Conservation (phyloP, 768 basidiomycete genomes). For the Lactifluus piperatus region DNA sequence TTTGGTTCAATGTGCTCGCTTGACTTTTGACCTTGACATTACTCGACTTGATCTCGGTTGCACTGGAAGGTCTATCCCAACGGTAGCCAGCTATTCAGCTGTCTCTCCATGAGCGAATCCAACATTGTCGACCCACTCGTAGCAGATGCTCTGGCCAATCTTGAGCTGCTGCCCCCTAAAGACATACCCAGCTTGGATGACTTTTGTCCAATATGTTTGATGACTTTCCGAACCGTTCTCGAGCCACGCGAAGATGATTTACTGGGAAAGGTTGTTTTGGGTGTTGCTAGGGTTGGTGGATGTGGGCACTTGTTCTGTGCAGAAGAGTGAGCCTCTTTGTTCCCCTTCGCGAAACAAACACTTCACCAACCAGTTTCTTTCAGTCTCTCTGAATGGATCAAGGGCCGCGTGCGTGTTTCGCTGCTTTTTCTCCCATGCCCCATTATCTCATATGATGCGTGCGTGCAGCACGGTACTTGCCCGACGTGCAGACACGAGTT, state of each 20-base stretch:
- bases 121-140: constrained; percentile 2
- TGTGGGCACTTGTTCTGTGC: constrained; percentile 66
- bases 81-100: not conserved
- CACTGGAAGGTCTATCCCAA: not conserved
- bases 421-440: not conserved
- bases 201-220: constrained; percentile 58
- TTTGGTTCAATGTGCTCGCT: not conserved
- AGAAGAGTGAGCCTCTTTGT: constrained; percentile 41
- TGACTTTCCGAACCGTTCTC: constrained; percentile 40
- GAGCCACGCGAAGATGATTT: constrained; percentile 17
- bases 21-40: not conserved
- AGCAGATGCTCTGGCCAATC: constrained; percentile 2
- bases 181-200: constrained; percentile 33
- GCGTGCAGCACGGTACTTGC: constrained; percentile 57
- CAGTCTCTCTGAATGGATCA: constrained; percentile 63
- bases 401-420: constrained; percentile 36
- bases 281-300: constrained; percentile 47
- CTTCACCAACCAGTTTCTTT: not conserved
- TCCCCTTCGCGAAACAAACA: not conserved
- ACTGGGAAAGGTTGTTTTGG: constrained; percentile 24
- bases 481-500: constrained; percentile 58
- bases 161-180: constrained; percentile 5
- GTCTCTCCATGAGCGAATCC: not conserved
- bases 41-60: not conserved
- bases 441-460: not conserved